These are phyloP conservation scores for Mortierella polycephala DNA, from an alignment of 371 early-diverging fungal genomes.

Conservation along the genomic window DNA sequence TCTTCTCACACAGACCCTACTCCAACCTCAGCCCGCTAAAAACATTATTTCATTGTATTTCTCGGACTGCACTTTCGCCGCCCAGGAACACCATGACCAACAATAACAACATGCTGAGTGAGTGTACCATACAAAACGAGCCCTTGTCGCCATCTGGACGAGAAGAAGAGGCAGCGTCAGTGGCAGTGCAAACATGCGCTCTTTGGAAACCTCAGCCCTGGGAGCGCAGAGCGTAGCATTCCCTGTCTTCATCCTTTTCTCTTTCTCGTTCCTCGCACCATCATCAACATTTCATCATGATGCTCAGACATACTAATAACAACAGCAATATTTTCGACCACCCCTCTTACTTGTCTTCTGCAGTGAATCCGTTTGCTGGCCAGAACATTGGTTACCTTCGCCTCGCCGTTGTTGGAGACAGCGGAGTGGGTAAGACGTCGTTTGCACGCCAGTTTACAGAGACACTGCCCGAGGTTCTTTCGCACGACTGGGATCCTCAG, in stretches of 20 bases:
- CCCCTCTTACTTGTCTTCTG: slow-evolving; percentile 1
- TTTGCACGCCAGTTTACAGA: slow-evolving; percentile 59
- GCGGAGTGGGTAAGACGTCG: slow-evolving; percentile 68
- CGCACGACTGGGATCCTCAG: slow-evolving; percentile 39
- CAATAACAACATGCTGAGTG: slow-evolving; percentile 11
- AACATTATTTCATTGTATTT: not conserved
- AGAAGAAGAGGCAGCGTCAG: not conserved
- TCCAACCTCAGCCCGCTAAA: not conserved
- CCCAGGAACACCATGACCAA: slow-evolving; percentile 6
- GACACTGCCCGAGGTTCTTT: slow-evolving; percentile 54
- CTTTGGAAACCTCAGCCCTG: not conserved
- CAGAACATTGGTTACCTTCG: slow-evolving; percentile 59
- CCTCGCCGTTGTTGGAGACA: slow-evolving; percentile 69
- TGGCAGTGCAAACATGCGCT: slow-evolving; percentile 6
- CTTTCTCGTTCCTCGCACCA: not conserved
- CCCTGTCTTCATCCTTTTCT: not conserved
- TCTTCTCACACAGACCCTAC: not conserved
- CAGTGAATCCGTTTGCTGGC: slow-evolving; percentile 50
- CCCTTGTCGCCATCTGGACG: not conserved
- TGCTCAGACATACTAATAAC: slow-evolving; percentile 11
- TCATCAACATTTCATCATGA: not conserved
- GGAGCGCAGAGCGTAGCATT: too few species aligned
- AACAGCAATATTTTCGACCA: not conserved
- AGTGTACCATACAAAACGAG: not conserved
- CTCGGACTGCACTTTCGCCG: not conserved